A percentile compares a stretch with the other conserved stretches of the same genome.
These are phyloP conservation scores for Sporothrix globosa DNA, from an alignment of 2,329 filamentous ascomycete genomes.

Conservation along the genomic window DNA sequence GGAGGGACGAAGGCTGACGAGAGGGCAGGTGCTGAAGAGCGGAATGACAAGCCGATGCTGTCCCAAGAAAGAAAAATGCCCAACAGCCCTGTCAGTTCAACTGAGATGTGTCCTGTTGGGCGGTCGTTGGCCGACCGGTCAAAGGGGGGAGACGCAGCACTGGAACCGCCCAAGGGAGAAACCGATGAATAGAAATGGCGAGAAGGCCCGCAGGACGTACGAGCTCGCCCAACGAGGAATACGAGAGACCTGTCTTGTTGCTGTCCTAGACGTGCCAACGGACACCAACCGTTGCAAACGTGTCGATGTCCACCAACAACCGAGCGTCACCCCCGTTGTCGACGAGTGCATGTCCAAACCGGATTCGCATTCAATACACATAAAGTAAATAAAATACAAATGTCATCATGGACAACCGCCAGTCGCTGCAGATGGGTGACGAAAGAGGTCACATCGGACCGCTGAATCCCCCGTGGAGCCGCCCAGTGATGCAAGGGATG, in stretches of 20 bases:
- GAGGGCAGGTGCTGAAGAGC: too few relatives aligned
- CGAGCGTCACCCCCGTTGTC: too few relatives aligned
- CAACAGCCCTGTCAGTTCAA: not conserved
- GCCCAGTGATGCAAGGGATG: conserved; percentile 16
- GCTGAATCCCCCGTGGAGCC: not conserved
- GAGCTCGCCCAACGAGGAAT: conserved; percentile 1
- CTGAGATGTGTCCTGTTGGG: not conserved
- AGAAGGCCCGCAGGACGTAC: not conserved
- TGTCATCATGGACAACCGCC: conserved; percentile 2
- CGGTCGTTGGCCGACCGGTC: not conserved
- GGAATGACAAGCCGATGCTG: not conserved
- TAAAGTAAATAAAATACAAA: not conserved
- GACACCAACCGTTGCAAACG: not conserved
- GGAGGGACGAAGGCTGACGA: not conserved
- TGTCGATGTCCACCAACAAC: not conserved
- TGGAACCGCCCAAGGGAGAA: not conserved
- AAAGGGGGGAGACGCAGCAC: not conserved
- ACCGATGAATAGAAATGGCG: conserved; percentile 1
- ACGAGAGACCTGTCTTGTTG: not conserved
- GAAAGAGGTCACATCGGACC: not conserved
- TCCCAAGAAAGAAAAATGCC: conserved; percentile 2
- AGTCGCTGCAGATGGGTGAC: not conserved
- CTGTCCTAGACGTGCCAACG: not conserved
- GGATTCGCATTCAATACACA: too few relatives aligned
- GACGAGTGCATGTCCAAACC: too few relatives aligned